These are phyloP conservation scores for Xylariaceae sp. DNA, from an alignment of 2,329 filamentous ascomycete species.

Conservation along the genomic window DNA sequence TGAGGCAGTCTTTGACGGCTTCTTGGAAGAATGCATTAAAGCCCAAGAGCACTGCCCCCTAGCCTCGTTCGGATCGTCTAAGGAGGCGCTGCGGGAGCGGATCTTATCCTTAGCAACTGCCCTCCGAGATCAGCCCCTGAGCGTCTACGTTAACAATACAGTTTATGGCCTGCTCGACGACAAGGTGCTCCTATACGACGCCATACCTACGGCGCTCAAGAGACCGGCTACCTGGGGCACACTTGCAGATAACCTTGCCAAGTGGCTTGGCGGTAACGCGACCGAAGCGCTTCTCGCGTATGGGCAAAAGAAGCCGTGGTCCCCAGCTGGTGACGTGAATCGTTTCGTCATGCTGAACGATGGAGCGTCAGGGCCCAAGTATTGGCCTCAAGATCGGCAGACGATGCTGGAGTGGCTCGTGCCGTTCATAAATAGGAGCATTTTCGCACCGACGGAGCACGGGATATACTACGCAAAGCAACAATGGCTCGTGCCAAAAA, in stretches of 20 bases:
- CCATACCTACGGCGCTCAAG: slow-evolving; percentile 48
- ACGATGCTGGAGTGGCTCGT: slow-evolving; percentile 44
- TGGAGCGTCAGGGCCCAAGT: slow-evolving; percentile 35
- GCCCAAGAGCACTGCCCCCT: slow-evolving; percentile 55
- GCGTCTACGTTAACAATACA: slow-evolving; percentile 50
- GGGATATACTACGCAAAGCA: slow-evolving; percentile 39
- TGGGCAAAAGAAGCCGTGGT: slow-evolving; percentile 27
- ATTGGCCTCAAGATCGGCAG: slow-evolving; percentile 44
- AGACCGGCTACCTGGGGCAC: slow-evolving; percentile 45
- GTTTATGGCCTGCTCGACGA: slow-evolving; percentile 48
- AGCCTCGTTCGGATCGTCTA: slow-evolving; percentile 44
- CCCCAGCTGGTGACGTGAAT: slow-evolving; percentile 36
- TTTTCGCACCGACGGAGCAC: slow-evolving; percentile 39
- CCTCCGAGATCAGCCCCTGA: slow-evolving; percentile 47
- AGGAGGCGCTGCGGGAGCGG: slow-evolving; percentile 42
- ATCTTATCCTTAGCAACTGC: slow-evolving; percentile 42
- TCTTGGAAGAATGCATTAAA: slow-evolving; percentile 53
- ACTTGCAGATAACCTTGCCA: slow-evolving; percentile 44
- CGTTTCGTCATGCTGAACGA: slow-evolving; percentile 42
- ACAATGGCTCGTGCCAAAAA: slow-evolving; percentile 40
- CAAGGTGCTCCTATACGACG: slow-evolving; percentile 43
- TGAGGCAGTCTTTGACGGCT: slow-evolving; percentile 48
- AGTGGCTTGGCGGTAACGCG: slow-evolving; percentile 48
- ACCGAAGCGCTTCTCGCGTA: slow-evolving; percentile 47
- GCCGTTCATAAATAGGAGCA: slow-evolving; percentile 41